These are phyloP conservation scores for Pichia sp. DNA, from an alignment of 1,139 yeast genomes.

Conservation along the genomic window DNA sequence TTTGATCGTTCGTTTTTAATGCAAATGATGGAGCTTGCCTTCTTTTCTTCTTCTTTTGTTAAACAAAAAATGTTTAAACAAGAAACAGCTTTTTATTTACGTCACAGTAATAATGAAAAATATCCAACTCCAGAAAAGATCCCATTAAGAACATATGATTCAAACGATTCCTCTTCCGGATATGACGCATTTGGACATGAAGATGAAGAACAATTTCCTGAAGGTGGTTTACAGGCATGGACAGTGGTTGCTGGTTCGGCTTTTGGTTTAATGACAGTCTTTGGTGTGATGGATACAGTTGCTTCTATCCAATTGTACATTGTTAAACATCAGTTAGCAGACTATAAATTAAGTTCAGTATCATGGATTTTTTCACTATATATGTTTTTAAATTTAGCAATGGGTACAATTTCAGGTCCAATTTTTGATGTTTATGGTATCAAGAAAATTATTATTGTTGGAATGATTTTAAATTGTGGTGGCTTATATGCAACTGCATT, in stretches of 20 bases:
- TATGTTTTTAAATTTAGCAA: constrained; percentile 46
- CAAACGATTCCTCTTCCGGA: background rate
- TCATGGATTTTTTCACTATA: constrained; percentile 64
- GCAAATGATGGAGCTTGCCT: too few relatives aligned
- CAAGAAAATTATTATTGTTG: constrained; percentile 38
- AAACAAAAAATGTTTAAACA: background rate
- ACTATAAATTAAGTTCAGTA: constrained; percentile 42
- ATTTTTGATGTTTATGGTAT: constrained; percentile 59
- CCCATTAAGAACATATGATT: background rate
- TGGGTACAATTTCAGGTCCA: constrained; percentile 56
- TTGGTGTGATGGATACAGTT: constrained; percentile 58
- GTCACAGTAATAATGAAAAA: background rate
- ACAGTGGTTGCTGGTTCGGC: constrained; percentile 53
- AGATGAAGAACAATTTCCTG: constrained; percentile 41
- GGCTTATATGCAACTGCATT: constrained; percentile 53
- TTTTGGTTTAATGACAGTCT: constrained; percentile 53
- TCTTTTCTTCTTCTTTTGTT: too few relatives aligned
- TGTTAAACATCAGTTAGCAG: constrained; percentile 44
- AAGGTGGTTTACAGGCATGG: constrained; percentile 53
- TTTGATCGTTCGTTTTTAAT: too few relatives aligned
- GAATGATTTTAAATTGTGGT: constrained; percentile 40
- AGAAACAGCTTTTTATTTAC: background rate
- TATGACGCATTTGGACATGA: constrained; percentile 24
- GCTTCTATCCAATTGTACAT: constrained; percentile 65
- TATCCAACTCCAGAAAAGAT: constrained; percentile 1